phyloP scores from a whole-genome alignment of 1,284 basidiomycete species.

The Farysia itapuensis region DNA sequence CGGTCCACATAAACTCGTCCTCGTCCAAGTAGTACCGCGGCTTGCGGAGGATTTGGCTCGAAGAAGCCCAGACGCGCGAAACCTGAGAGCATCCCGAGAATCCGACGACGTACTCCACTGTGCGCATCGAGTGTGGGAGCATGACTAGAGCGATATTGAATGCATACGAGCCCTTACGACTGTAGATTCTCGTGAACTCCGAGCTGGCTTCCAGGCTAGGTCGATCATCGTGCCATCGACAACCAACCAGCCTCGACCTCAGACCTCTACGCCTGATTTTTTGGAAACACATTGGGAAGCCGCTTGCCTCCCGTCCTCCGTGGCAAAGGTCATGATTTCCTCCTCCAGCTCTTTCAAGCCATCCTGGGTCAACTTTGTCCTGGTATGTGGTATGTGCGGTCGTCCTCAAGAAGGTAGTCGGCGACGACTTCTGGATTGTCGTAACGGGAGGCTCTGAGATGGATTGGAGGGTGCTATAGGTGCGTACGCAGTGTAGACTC shows the following conservation, averaged over 20 bases:
- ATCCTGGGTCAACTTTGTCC: no score
- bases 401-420: not conserved
- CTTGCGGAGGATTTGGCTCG: conserved; percentile 4
- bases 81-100: conserved; percentile 1
- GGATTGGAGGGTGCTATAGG: no score
- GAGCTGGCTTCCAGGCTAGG: not conserved
- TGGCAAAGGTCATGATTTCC: not conserved
- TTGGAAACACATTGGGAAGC: not conserved
- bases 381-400: no score
- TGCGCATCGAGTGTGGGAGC: conserved; percentile 2
- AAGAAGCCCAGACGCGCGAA: conserved; percentile 1
- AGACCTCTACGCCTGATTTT: not conserved
- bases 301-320: not conserved
- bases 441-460: not conserved
- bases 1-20: conserved; percentile 4
- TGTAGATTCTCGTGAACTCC: not conserved
- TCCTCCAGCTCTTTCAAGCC: not conserved
- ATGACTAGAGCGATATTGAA: conserved; percentile 1
- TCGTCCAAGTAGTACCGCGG: conserved; percentile 2
- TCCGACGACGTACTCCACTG: conserved; percentile 3
- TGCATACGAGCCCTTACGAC: not conserved
- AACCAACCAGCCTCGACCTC: not conserved
- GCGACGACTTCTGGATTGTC: not conserved
- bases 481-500: no score
- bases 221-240: not conserved